A percentile compares a stretch with the other conserved stretches of the same genome.
These are phyloP conservation scores for Cystofilobasidium bisporidii DNA, from an alignment of 768 basidiomycete species.

Conservation along the genomic window DNA sequence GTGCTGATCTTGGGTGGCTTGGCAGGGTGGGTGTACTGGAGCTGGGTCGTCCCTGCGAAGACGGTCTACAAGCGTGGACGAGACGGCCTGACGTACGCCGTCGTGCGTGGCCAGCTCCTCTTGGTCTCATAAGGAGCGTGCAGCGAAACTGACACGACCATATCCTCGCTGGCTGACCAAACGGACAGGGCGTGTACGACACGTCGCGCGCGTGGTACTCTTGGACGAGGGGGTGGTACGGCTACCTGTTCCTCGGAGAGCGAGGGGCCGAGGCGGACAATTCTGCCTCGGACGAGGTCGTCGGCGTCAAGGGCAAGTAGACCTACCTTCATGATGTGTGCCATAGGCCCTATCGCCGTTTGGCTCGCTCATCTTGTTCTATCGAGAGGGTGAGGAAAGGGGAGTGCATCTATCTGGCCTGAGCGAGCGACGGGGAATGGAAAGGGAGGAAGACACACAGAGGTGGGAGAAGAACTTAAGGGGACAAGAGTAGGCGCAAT, in stretches of 20 bases:
- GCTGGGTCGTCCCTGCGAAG: conserved; percentile 17
- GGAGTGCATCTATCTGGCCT: too few relatives aligned
- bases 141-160: too few relatives aligned
- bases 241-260: background rate
- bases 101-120: background rate
- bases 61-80: background rate
- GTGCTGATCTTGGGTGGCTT: background rate
- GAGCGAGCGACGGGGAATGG: too few relatives aligned
- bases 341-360: too few relatives aligned
- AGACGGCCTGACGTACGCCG: conserved; percentile 11
- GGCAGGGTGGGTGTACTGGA: conserved; percentile 8
- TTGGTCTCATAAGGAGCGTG: too few relatives aligned
- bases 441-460: too few relatives aligned
- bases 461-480: too few relatives aligned
- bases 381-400: too few relatives aligned
- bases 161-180: background rate
- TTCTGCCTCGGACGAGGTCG: background rate
- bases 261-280: background rate
- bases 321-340: too few relatives aligned
- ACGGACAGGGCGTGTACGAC: conserved; percentile 6
- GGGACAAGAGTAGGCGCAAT: too few relatives aligned
- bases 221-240: background rate
- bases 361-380: too few relatives aligned
- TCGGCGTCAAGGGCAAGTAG: background rate
- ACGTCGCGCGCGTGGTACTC: background rate